Conservation (phyloP, 345 rosid genomes). For the Cardiospermum halicacabum region DNA sequence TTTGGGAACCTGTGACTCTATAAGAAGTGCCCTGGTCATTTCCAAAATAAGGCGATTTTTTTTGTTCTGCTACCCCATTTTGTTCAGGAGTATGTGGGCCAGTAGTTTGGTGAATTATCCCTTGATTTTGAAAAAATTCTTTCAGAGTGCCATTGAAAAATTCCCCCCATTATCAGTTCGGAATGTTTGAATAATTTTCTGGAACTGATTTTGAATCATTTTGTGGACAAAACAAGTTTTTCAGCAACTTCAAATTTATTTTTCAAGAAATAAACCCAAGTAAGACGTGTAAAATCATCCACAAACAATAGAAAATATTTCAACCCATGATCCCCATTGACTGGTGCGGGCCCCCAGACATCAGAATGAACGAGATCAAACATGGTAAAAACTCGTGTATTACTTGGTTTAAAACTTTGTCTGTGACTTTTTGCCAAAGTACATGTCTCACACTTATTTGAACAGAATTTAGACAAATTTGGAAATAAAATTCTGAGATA, state of each 20-base stretch:
- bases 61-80: neutral
- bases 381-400: neutral
- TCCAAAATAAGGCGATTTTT: slow-evolving; percentile 6
- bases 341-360: neutral
- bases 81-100: slow-evolving; percentile 4
- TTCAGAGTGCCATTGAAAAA: too few relatives aligned
- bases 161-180: neutral
- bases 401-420: neutral
- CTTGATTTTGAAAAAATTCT: neutral
- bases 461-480: neutral
- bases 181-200: neutral
- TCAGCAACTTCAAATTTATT: neutral
- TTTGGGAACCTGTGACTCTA: neutral
- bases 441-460: neutral
- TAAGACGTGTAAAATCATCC: slow-evolving; percentile 3
- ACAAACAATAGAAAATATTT: slow-evolving; percentile 11
- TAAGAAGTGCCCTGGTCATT: neutral
- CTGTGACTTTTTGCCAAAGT: slow-evolving; percentile 3
- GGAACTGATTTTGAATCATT: neutral
- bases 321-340: neutral
- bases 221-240: neutral
- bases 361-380: slow-evolving; percentile 9
- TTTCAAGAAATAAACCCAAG: slow-evolving; percentile 3
- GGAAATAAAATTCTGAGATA: slow-evolving; percentile 10
- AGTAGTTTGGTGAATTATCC: slow-evolving; percentile 1